Percentiles rank a stretch among this genome's conserved stretches.
phyloP scores from a whole-genome alignment of 257 asterid genomes.

The Rubia yunnanensis region DNA sequence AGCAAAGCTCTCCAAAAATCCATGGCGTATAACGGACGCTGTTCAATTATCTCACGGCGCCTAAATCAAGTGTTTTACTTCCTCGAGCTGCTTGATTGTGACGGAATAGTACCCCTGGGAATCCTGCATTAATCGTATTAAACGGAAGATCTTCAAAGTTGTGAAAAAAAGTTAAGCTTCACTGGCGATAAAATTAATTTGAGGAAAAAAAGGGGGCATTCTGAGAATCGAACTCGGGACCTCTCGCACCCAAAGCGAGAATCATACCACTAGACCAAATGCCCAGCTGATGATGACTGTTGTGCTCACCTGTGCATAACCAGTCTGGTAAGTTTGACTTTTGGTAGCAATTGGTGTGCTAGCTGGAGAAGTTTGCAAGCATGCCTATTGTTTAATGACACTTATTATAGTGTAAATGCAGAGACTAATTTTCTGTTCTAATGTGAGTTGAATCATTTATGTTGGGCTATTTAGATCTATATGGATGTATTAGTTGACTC shows the following conservation, averaged over 20 bases:
- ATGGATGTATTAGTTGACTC: not conserved
- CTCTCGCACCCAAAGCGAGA: slow-evolving; percentile 76
- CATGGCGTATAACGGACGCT: not conserved
- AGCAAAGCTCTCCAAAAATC: not conserved
- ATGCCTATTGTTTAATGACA: not conserved
- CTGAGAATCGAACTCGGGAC: slow-evolving; percentile 69
- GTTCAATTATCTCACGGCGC: not conserved
- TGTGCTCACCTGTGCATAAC: not conserved
- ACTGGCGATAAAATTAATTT: not conserved
- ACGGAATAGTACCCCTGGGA: not conserved
- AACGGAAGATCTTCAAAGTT: not conserved
- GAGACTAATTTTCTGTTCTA: not conserved
- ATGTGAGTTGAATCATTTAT: not conserved
- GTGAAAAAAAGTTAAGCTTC: not conserved
- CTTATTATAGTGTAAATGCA: not conserved
- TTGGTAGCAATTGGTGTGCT: not conserved
- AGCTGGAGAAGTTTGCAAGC: not conserved
- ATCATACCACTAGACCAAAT: slow-evolving; percentile 85
- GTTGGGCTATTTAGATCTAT: not conserved
- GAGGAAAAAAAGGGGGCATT: slow-evolving; percentile 39
- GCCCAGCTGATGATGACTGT: slow-evolving; percentile 24
- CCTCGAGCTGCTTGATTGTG: not conserved
- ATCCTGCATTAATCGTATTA: not conserved
- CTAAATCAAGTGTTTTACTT: not conserved
- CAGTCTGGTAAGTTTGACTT: not conserved